Percentiles rank a stretch among this genome's conserved stretches.
Evolutionary conservation across 2,329 filamentous ascomycete genomes (phyloP).

Genomic region (Aspergillus arachidicola): DNA sequence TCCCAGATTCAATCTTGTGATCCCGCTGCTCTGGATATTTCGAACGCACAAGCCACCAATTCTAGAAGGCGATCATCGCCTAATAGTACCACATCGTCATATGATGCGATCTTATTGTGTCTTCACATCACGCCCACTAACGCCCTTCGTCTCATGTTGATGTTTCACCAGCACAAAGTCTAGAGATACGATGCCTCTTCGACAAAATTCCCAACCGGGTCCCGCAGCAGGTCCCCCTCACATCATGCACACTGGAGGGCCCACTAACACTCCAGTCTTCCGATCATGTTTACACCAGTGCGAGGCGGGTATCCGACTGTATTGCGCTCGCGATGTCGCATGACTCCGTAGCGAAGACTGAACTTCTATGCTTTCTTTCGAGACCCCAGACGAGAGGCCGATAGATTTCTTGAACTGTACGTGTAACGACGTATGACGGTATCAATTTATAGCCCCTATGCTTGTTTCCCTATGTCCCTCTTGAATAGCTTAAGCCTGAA

Average conservation of each 20-base stretch:
- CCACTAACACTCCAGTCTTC: not conserved
- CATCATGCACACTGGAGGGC: not conserved
- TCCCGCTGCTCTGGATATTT: not conserved
- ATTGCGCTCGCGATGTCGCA: not conserved
- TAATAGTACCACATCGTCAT: not conserved
- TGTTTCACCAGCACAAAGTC: not conserved
- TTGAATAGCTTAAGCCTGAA: constrained; percentile 42
- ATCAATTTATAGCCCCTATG: not conserved
- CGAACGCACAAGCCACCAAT: not conserved
- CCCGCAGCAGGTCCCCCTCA: not conserved
- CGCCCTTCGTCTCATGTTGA: not conserved
- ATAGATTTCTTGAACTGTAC: not conserved
- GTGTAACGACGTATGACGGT: not conserved
- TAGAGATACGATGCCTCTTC: not conserved
- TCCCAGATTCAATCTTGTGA: too few species aligned
- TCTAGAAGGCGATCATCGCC: not conserved
- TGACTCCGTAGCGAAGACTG: not conserved
- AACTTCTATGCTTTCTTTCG: not conserved
- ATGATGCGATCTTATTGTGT: not conserved
- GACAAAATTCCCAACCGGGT: not conserved
- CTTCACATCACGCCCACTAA: not conserved
- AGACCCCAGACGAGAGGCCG: not conserved
- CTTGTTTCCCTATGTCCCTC: not conserved
- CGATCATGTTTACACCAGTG: not conserved
- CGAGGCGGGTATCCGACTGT: not conserved